These are phyloP conservation scores for Holtermanniella nyarrowii DNA, from an alignment of 768 basidiomycete species.

Conservation along the genomic window DNA sequence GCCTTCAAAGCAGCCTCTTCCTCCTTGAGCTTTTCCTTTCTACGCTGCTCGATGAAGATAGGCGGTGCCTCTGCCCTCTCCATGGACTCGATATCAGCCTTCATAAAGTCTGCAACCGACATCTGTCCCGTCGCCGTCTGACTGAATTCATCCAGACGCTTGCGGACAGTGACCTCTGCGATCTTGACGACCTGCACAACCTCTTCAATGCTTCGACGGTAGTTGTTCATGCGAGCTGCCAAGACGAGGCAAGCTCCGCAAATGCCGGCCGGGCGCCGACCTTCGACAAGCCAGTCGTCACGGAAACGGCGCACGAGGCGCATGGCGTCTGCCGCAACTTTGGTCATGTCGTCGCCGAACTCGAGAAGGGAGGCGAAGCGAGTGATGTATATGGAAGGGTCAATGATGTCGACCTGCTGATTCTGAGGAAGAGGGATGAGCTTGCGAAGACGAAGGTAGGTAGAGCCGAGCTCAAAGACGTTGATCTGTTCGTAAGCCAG, in stretches of 20 bases:
- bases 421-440: slow-evolving; percentile 50
- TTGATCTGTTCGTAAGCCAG: slow-evolving; percentile 56
- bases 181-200: slow-evolving; percentile 99
- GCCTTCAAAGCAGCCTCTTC: slow-evolving; percentile 13
- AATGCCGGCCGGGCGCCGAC: slow-evolving; percentile 89
- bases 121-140: slow-evolving; percentile 73
- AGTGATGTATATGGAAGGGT: slow-evolving; percentile 92
- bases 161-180: slow-evolving; percentile 86
- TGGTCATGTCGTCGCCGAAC: slow-evolving; percentile 80
- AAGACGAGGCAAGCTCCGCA: slow-evolving; percentile 91
- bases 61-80: slow-evolving; percentile 24
- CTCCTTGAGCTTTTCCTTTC: slow-evolving; percentile 10
- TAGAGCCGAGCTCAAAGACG: slow-evolving; percentile 92
- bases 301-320: slow-evolving; percentile 89
- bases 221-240: slow-evolving; percentile 98
- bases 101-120: slow-evolving; percentile 72
- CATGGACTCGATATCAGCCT: slow-evolving; percentile 14
- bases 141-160: slow-evolving; percentile 89
- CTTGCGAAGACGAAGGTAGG: slow-evolving; percentile 81
- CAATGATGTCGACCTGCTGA: slow-evolving; percentile 60
- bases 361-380: slow-evolving; percentile 90
- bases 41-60: slow-evolving; percentile 15
- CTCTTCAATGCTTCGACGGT: slow-evolving; percentile 81
- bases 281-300: slow-evolving; percentile 94
- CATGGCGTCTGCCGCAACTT: slow-evolving; percentile 83